Evolutionary conservation across 306 rosid genomes (phyloP), one percentile per base, ranked within the genome.

Genomic region (Malus fusca): DNA sequence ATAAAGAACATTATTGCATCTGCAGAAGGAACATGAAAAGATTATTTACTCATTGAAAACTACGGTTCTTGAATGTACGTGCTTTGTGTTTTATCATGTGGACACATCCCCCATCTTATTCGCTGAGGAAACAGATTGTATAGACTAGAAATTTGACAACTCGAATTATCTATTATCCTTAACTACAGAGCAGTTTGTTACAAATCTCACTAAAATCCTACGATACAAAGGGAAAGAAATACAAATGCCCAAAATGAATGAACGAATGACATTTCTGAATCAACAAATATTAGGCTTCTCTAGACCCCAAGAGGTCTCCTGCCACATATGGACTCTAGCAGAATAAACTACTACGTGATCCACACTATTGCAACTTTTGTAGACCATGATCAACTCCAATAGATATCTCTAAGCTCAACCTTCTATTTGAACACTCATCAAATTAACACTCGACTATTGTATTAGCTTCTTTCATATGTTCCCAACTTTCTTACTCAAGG

Each of bases 1-100:
- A 77, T 94, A 94, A 43, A 94, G 94, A 80, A 94, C 98, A 74
- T 94, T 94, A 90, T 94, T 94, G 74, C 98, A 94, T 81, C 98
- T 94, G 88, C 64, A 70, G 65, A 66, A 13, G 30, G 78, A 80
- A 72, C 58, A 71, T 22, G 51, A 77, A 43, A 40, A 79, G 25
- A 28, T 23, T 31, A 55, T 26, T 4, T 44, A 44, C 48, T 44
- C 15, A 2, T 61, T 13, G 17, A 33, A 18, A 28, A 52, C 22
- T 17, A 63, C 30, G 15, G 30, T 62, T 13, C 14, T 14, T 15
- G 67, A 26, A 62, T 62, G 67, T 62, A 28, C 11, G 11, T 23
- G 33, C 65, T 11, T 60, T 60, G 5, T 22, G 65, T 31, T 60
- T 60, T 59, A 59, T 30, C 18, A 30, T 63, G 68, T 31, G 43